Conservation (phyloP, 495 filamentous ascomycete genomes). For the Talaromyces adpressus region DNA sequence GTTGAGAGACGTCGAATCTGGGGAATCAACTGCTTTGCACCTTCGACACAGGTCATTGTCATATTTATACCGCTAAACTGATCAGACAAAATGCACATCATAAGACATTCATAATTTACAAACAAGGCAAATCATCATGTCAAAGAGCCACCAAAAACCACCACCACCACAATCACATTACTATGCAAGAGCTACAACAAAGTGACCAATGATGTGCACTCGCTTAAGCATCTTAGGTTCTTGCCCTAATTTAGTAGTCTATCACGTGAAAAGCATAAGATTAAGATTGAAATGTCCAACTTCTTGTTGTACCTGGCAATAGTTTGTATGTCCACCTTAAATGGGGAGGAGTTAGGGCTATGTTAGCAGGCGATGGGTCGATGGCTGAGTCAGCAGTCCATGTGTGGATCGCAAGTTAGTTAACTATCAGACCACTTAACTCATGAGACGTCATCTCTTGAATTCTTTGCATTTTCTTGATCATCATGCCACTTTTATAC, state of each 20-base stretch:
- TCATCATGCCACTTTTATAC: not conserved
- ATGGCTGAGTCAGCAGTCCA: not conserved
- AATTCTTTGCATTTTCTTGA: not conserved
- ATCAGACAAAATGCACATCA: not conserved
- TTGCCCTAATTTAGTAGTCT: not conserved
- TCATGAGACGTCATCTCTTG: conserved; percentile 2
- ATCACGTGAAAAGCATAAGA: not conserved
- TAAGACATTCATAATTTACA: not conserved
- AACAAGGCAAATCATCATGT: not conserved
- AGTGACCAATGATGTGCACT: not conserved
- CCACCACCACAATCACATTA: not conserved
- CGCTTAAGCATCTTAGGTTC: not conserved
- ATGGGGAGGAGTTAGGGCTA: not conserved
- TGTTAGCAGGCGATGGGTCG: not conserved
- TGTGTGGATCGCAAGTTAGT: not conserved
- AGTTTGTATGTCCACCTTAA: not conserved
- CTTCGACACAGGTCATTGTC: not conserved
- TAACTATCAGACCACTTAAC: not conserved
- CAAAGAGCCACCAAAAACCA: not conserved
- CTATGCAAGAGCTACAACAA: not conserved
- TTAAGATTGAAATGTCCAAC: not conserved
- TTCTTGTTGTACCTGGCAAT: not conserved
- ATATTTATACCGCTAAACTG: not conserved
- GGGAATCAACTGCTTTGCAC: no score
- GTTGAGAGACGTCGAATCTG: not conserved